Conservation (phyloP, 106 monocot species). For the Apostasia shenzhenica region DNA sequence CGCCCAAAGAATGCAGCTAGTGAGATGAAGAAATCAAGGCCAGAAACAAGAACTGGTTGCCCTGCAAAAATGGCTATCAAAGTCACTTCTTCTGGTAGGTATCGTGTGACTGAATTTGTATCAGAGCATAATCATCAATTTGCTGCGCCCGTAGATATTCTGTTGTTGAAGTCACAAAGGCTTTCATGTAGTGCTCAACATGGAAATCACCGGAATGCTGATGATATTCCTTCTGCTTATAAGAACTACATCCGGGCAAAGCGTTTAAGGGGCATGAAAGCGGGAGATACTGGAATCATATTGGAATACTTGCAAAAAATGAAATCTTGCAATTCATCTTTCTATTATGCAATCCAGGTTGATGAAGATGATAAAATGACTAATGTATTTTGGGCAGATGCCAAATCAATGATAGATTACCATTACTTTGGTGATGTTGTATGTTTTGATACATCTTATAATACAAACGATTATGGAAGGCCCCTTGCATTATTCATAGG, state of each 20-base stretch:
- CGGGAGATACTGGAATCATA: constrained; percentile 42
- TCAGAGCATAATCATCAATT: constrained; percentile 65
- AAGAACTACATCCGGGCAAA: constrained; percentile 59
- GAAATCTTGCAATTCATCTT: constrained; percentile 67
- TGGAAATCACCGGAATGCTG: constrained; percentile 22
- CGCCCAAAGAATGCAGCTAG: constrained; percentile 45
- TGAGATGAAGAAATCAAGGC: constrained; percentile 33
- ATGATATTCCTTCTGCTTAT: constrained; percentile 44
- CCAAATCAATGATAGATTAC: constrained; percentile 58
- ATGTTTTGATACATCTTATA: constrained; percentile 56
- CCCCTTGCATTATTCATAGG: constrained; percentile 58
- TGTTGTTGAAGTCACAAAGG: constrained; percentile 47
- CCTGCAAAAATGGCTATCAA: constrained; percentile 56
- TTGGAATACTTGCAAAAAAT: constrained; percentile 59
- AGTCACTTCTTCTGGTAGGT: constrained; percentile 30
- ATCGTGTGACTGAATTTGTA: constrained; percentile 56
- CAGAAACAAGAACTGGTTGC: constrained; percentile 66
- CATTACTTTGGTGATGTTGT: constrained; percentile 66
- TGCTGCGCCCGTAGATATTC: constrained; percentile 57
- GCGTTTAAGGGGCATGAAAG: constrained; percentile 30
- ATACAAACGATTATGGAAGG: constrained; percentile 37
- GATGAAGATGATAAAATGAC: constrained; percentile 65
- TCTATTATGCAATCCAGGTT: constrained; percentile 64
- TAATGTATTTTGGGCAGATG: constrained; percentile 68
- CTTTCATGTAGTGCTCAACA: constrained; percentile 27